Base-by-base conservation (phyloP, 2,329 filamentous ascomycete species). In the Paraphaeosphaeria minitans region DNA sequence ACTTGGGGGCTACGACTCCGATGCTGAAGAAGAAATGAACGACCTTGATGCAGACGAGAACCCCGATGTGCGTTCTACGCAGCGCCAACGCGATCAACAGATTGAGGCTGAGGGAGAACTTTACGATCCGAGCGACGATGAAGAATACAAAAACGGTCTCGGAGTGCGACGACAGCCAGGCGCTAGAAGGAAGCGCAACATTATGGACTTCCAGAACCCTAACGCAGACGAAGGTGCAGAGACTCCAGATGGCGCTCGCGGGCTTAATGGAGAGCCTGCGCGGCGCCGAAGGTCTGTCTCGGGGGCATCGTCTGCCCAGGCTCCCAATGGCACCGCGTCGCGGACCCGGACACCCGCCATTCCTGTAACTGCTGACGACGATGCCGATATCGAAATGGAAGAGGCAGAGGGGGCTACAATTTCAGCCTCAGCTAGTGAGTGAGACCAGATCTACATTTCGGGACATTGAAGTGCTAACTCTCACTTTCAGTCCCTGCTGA, bases 21-120 rank as follows among this genome's bases (percentile, higher is more conserved):
- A 90, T 59, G 84, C 84, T 33, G 87, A 90, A 69, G 87, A 85
- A 21, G 82, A 85, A 37, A 78, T 88, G 42, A 87, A 79, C 60
- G 87, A 90, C 65, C 67, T 91, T 1, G 93, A 98, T 63, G 91
- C 92, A 54, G 93, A 97, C 64, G 86, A 91, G 66, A 93, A 95
- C 74, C 89, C 91, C 67, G 94, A 98, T 72, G 85, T 85, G 56
- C 89, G 94, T 27, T 87, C 89, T 77, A 96, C 92, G 0, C 86
- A 95, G 75, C 89, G 91, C 37, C 86, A 89, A 63, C 93, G 91
- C 82, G 94, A 98, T 63, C 88, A 93, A 75, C 88, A 85, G 50
- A 84, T 92, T 27, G 85, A 88, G 54, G 87, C 91, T 58, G 87
- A 91, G 8, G 91, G 90, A 66, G 94, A 97, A 72, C 86, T 93